Percentiles rank a stretch among this genome's conserved stretches.
phyloP scores from a whole-genome alignment of 352 stramenopile genomes.

The Globisporangium spinosum region DNA sequence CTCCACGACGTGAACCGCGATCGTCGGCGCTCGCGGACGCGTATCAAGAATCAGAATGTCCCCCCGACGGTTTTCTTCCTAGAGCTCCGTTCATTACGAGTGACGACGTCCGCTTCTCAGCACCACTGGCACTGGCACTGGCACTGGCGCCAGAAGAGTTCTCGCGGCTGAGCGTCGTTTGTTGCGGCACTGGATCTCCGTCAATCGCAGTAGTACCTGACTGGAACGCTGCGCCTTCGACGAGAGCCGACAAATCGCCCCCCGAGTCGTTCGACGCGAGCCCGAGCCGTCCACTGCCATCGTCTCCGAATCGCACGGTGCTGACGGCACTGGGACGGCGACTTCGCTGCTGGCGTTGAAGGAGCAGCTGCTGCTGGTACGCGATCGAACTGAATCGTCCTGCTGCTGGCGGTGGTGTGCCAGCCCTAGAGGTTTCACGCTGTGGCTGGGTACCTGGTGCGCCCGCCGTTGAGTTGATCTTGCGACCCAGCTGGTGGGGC shows the following conservation, averaged over 20 bases:
- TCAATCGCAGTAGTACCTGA: background rate
- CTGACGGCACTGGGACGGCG: slow-evolving; percentile 26
- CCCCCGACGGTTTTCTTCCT: background rate
- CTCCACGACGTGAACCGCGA: slow-evolving; percentile 16
- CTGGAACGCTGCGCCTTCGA: slow-evolving; percentile 4
- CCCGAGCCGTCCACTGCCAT: background rate
- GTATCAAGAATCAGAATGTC: background rate
- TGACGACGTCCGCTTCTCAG: background rate
- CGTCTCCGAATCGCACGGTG: slow-evolving; percentile 24
- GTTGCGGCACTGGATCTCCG: background rate
- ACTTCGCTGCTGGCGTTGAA: slow-evolving; percentile 14
- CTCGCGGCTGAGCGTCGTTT: background rate
- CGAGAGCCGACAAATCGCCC: background rate
- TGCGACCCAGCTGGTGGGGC: slow-evolving; percentile 2
- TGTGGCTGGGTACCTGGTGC: background rate
- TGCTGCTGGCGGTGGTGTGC: background rate
- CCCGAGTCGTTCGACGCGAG: background rate
- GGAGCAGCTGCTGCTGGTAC: slow-evolving; percentile 20
- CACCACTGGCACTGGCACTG: too few relatives aligned
- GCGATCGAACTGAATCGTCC: background rate
- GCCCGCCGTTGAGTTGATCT: slow-evolving; percentile 10
- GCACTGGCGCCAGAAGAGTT: background rate
- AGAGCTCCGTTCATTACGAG: background rate
- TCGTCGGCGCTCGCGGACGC: background rate
- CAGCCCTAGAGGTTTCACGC: background rate